These are phyloP conservation scores for Phaffomyces antillensis DNA, from an alignment of 805 yeast genomes.

Conservation along the genomic window DNA sequence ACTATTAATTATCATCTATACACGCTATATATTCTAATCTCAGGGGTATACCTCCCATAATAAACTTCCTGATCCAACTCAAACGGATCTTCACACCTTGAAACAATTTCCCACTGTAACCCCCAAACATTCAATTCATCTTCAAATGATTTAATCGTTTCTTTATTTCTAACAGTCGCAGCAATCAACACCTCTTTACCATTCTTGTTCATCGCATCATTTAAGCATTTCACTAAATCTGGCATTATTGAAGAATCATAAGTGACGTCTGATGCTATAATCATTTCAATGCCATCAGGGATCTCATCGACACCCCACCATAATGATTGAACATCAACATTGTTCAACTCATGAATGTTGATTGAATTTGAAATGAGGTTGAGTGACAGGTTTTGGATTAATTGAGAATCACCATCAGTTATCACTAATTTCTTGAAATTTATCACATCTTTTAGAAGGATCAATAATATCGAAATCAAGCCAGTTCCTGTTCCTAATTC, in stretches of 20 bases:
- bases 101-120: slow-evolving; percentile 15
- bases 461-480: slow-evolving; percentile 45
- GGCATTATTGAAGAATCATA: slow-evolving; percentile 63
- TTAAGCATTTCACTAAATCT: slow-evolving; percentile 42
- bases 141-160: slow-evolving; percentile 41
- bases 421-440: slow-evolving; percentile 30
- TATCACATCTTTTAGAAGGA: slow-evolving; percentile 2
- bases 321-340: slow-evolving; percentile 30
- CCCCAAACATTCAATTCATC: slow-evolving; percentile 20
- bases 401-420: slow-evolving; percentile 62
- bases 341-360: background rate
- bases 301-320: slow-evolving; percentile 54
- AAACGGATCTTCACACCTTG: slow-evolving; percentile 9
- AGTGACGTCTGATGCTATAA: slow-evolving; percentile 85
- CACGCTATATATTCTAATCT: slow-evolving; percentile 12
- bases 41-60: slow-evolving; percentile 15
- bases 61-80: slow-evolving; percentile 19
- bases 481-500: slow-evolving; percentile 95
- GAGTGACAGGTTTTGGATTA: slow-evolving; percentile 39
- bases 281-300: slow-evolving; percentile 37
- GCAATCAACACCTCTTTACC: slow-evolving; percentile 43
- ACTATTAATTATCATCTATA: background rate
- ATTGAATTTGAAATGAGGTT: slow-evolving; percentile 42
- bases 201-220: slow-evolving; percentile 14
- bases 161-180: slow-evolving; percentile 66